Base-by-base conservation (phyloP, 768 basidiomycete species). In the Agaricus blazei region DNA sequence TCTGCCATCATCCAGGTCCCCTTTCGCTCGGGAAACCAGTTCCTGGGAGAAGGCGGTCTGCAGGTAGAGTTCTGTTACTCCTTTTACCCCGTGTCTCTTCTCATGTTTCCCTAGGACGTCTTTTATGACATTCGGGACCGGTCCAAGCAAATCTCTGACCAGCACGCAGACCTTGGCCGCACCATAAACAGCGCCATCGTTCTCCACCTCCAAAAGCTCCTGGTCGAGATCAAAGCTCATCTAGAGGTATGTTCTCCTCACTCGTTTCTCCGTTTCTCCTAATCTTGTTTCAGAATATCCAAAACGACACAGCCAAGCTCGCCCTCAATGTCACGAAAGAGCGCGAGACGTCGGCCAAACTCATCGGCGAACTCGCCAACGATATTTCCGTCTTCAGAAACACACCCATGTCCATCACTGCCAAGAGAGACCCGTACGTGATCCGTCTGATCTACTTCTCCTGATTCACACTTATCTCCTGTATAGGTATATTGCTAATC, bases 171-270 rank as follows among this genome's bases (percentile, higher is more conserved):
- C 65, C 83, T 99, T 8, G 96, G 95, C 2, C 85, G 93, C 31
- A 98, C 97, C 5, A 89, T 99, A 65, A 95, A 99, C 62, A 89
- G 88, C 31, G 96, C 93, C 4, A 98, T 98, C 65, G 96, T 99
- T 1, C 94, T 98, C 68, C 97, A 98, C 68, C 80, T 99, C 8
- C 89, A 97, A 71, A 98, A 98, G 70, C 80, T 98, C n/a, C 75
- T 88, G 29, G 76, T 84, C 1, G 97, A 99, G 70, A 93, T 99
- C 69, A 98, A 98, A 72, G 96, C 95, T 2, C 97, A 99, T 70
- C 89, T 99, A 68, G 94, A 91, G 82, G 92, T 90, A 42, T 2
- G 71, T 19, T 19, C 26, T 9, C 27, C 4, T 9, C 36, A 9
- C 49, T 9, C 11, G 45, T 7, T 36, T 23, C 24, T 8, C 46